A percentile compares a stretch with the other conserved stretches of the same genome.
Conservation (phyloP, 129 eudicot species). For the Tagetes patula region DNA sequence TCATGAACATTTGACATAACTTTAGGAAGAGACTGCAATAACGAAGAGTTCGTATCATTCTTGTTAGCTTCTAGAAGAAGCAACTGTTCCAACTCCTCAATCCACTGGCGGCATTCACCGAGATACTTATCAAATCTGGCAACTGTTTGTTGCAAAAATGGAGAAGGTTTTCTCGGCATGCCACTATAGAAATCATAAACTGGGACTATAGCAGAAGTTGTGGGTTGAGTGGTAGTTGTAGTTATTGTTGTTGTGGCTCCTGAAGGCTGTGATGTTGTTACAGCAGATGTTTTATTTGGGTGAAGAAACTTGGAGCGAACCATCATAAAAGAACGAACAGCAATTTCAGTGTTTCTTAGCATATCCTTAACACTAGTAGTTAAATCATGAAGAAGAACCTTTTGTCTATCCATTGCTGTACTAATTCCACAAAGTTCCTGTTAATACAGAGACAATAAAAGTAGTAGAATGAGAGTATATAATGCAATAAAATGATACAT, state of each 20-base stretch:
- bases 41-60: slow-evolving; percentile 48
- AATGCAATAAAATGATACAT: not conserved
- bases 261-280: slow-evolving; percentile 61
- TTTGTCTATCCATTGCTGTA: slow-evolving; percentile 84
- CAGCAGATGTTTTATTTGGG: slow-evolving; percentile 45
- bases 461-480: not conserved
- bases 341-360: slow-evolving; percentile 84
- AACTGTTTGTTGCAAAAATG: slow-evolving; percentile 83
- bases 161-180: slow-evolving; percentile 89
- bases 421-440: slow-evolving; percentile 95
- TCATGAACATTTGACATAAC: slow-evolving; percentile 89
- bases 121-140: slow-evolving; percentile 89
- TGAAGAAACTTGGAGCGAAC: slow-evolving; percentile 77
- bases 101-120: slow-evolving; percentile 82
- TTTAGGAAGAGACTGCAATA: slow-evolving; percentile 88
- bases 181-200: slow-evolving; percentile 91
- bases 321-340: slow-evolving; percentile 93
- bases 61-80: slow-evolving; percentile 61
- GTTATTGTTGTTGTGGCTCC: slow-evolving; percentile 47
- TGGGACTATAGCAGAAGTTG: slow-evolving; percentile 55
- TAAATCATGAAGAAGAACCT: slow-evolving; percentile 63
- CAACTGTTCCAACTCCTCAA: slow-evolving; percentile 92
- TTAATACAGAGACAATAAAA: not conserved
- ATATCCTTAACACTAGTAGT: slow-evolving; percentile 76
- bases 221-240: slow-evolving; percentile 43